A percentile compares a stretch with the other conserved stretches of the same genome.
Conservation (phyloP, 2,329 filamentous ascomycete species). For the Stachybotrys elegans region DNA sequence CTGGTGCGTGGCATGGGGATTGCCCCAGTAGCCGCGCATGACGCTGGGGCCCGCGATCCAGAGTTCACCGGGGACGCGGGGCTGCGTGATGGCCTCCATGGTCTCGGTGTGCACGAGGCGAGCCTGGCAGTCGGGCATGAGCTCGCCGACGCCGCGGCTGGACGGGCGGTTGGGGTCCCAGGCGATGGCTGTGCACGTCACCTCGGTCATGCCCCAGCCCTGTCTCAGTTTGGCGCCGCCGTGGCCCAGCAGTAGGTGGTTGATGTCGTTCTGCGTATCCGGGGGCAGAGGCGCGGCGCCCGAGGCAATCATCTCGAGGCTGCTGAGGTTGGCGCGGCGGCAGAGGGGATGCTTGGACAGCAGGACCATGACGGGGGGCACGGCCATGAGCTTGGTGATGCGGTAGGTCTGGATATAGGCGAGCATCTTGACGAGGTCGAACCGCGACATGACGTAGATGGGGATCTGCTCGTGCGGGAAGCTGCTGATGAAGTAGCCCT, state of each 20-base stretch:
- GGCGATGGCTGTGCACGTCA: conserved; percentile 64
- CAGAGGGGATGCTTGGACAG: conserved; percentile 67
- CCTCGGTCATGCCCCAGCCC: conserved; percentile 86
- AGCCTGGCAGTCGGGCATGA: conserved; percentile 43
- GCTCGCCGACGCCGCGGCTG: conserved; percentile 19
- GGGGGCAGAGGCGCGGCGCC: conserved; percentile 65
- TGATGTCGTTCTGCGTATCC: conserved; percentile 41
- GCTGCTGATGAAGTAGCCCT: conserved; percentile 64
- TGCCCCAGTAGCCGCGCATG: conserved; percentile 74
- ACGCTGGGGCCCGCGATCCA: conserved; percentile 69
- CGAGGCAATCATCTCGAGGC: conserved; percentile 51
- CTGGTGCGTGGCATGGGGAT: conserved; percentile 59
- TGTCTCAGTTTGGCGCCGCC: conserved; percentile 43
- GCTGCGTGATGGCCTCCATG: conserved; percentile 41
- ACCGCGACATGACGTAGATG: conserved; percentile 74
- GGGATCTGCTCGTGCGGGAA: conserved; percentile 52
- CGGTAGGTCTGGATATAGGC: conserved; percentile 61
- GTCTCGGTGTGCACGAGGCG: conserved; percentile 59
- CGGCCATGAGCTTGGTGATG: conserved; percentile 61
- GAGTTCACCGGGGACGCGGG: conserved; percentile 61
- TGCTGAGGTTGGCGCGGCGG: conserved; percentile 63
- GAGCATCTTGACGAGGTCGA: conserved; percentile 70
- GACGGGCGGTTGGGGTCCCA: conserved; percentile 58
- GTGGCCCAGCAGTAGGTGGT: conserved; percentile 42
- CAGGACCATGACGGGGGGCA: conserved; percentile 70